These are phyloP conservation scores for Silene vulgaris DNA, from an alignment of 179 eudicot genomes.

Conservation along the genomic window DNA sequence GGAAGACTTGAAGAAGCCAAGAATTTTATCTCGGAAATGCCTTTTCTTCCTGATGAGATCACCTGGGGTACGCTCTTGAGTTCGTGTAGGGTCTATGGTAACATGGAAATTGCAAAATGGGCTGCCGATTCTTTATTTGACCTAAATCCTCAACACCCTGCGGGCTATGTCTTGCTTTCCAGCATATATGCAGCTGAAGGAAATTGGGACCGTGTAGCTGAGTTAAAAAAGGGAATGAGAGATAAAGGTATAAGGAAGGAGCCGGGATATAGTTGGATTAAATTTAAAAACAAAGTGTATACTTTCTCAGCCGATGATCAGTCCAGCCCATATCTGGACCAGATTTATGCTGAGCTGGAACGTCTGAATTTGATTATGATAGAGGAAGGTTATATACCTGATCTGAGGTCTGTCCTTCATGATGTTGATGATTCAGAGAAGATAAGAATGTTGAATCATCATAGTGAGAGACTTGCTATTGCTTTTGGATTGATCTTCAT, in stretches of 20 bases:
- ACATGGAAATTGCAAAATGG: conserved; percentile 82
- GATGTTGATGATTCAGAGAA: conserved; percentile 77
- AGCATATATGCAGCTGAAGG: conserved; percentile 75
- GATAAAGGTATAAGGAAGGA: conserved; percentile 63
- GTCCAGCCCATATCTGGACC: conserved; percentile 64
- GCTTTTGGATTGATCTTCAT: conserved; percentile 80
- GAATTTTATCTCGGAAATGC: conserved; percentile 64
- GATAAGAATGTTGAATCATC: conserved; percentile 64
- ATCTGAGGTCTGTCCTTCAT: conserved; percentile 64
- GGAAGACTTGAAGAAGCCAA: conserved; percentile 80
- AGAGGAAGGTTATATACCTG: conserved; percentile 74
- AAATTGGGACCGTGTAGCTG: conserved; percentile 72
- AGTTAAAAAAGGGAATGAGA: conserved; percentile 66
- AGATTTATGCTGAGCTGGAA: conserved; percentile 56
- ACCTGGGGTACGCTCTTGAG: conserved; percentile 90
- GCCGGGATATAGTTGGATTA: conserved; percentile 88
- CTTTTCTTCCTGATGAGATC: conserved; percentile 65
- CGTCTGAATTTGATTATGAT: conserved; percentile 52
- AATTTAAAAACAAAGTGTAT: conserved; percentile 63
- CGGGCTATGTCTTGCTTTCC: conserved; percentile 78
- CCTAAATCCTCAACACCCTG: conserved; percentile 81
- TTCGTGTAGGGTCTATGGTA: conserved; percentile 68
- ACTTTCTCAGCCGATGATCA: conserved; percentile 83
- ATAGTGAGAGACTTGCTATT: conserved; percentile 94
- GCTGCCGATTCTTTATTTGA: conserved; percentile 70